Base-by-base conservation (phyloP, 805 yeast genomes). In the Candida tibetensis region DNA sequence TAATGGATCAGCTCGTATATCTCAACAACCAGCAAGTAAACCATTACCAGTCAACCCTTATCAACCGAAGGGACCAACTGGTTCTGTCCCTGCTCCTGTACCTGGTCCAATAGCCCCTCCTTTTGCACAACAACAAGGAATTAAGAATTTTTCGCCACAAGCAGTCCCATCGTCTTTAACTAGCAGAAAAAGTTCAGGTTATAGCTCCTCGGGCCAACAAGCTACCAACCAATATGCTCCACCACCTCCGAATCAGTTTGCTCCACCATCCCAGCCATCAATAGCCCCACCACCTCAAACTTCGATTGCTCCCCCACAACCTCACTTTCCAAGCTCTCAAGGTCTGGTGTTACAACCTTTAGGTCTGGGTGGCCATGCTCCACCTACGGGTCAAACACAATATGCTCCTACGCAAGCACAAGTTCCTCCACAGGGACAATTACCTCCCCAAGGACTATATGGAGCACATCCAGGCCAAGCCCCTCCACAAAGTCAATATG, bases 41-140 rank as follows among this genome's bases (percentile, higher is more conserved):
- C 32, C 49, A 3, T 60, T 63, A 7, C 58, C 55, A 19, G 43
- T 47, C 15, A 53, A 57, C 25, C 48, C 48, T 5, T 45, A 45
- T 49, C 2, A 67, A 63, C 36, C 68, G 69, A 16, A 64, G 64
- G 41, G 58, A 60, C 8, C 43, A 47, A 7, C 46, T 53, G 34
- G 44, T 44, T 2, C 44, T 12, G 12, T 7, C 10, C 25, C 25
- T 7, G 10, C 9, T 10, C 7, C 25, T 7, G 25, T 7, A 7
- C 25, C 25, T 7, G 25, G 7, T 21, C 9, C 10, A 10, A 21
- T 10, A 7, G 25, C 25, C 7, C 25, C 25, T 7, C 25, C 25
- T 21, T 21, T 21, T 21, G 25, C 25, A 10, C 25, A 21, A 10
- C 7, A 21, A 21, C 25, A 7, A n/a, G n/a, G n/a, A n/a, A n/a